Evolutionary conservation across 345 rosid genomes (phyloP).

Genomic region (Psidium friedrichsthalianum): DNA sequence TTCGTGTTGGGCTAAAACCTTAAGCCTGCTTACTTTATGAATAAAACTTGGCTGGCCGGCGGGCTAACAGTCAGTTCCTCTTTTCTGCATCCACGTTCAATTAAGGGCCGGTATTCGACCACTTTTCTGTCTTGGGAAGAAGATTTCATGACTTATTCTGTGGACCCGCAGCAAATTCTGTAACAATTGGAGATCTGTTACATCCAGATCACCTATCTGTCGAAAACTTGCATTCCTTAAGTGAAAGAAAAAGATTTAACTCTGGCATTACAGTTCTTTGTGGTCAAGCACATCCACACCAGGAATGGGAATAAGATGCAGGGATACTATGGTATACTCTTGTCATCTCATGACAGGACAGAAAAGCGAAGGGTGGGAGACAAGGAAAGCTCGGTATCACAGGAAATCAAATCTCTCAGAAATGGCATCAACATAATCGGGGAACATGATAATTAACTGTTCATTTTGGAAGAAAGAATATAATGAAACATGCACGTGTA

Average conservation of each 20-base stretch:
- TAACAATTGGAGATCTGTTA: background rate
- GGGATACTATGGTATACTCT: background rate
- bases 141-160: background rate
- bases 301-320: background rate
- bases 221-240: background rate
- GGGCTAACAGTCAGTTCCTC: background rate
- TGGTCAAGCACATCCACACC: background rate
- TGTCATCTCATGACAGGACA: background rate
- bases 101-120: background rate
- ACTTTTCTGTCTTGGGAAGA: background rate
- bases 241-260: background rate
- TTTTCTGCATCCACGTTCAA: background rate
- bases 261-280: background rate
- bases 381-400: background rate
- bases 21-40: background rate
- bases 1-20: background rate
- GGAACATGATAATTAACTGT: background rate
- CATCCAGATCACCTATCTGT: background rate
- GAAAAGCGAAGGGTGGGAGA: background rate
- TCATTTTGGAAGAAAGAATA: background rate
- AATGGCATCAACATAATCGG: background rate
- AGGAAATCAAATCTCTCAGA: background rate
- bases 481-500: background rate
- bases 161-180: background rate
- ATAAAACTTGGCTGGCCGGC: background rate